Evolutionary conservation across 768 basidiomycete genomes (phyloP).

Genomic region (Plicaturopsis crispa): DNA sequence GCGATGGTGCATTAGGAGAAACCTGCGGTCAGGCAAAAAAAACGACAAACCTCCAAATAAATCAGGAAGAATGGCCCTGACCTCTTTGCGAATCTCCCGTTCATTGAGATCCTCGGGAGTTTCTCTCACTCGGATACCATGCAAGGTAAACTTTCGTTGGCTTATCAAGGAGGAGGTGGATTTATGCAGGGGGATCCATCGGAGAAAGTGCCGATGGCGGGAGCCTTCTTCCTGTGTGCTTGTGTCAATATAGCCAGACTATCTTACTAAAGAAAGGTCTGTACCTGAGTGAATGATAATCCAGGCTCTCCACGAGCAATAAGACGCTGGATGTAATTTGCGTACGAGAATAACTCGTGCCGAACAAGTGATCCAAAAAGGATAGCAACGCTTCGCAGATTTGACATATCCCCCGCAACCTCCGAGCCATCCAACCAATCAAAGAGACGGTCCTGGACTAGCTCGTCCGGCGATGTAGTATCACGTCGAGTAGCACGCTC

Average conservation of each 20-base stretch:
- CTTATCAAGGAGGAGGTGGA: constrained; percentile 50
- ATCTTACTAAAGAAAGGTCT: constrained; percentile 8
- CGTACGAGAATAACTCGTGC: constrained; percentile 65
- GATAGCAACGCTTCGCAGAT: constrained; percentile 53
- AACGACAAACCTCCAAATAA: constrained; percentile 51
- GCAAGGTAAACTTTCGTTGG: constrained; percentile 63
- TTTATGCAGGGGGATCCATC: constrained; percentile 64
- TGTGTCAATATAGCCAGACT: not conserved
- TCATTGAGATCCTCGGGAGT: constrained; percentile 68
- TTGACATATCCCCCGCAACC: constrained; percentile 46
- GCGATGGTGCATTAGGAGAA: constrained; percentile 6
- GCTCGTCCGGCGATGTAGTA: constrained; percentile 48
- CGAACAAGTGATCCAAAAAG: constrained; percentile 69
- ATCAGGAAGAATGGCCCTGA: constrained; percentile 55
- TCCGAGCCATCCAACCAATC: constrained; percentile 73
- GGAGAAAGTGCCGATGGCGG: constrained; percentile 61
- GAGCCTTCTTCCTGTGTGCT: constrained; percentile 36
- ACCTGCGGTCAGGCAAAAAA: constrained; percentile 7
- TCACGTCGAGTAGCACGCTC: constrained; percentile 60
- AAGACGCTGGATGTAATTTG: constrained; percentile 70
- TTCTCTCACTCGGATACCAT: constrained; percentile 61
- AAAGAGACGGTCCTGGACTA: constrained; percentile 71
- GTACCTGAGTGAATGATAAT: constrained; percentile 45
- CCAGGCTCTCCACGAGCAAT: constrained; percentile 71
- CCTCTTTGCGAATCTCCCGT: constrained; percentile 62